A percentile compares a stretch with the other conserved stretches of the same genome.
phyloP scores from a whole-genome alignment of 768 basidiomycete genomes.

The Mycena olivaceomarginata region DNA sequence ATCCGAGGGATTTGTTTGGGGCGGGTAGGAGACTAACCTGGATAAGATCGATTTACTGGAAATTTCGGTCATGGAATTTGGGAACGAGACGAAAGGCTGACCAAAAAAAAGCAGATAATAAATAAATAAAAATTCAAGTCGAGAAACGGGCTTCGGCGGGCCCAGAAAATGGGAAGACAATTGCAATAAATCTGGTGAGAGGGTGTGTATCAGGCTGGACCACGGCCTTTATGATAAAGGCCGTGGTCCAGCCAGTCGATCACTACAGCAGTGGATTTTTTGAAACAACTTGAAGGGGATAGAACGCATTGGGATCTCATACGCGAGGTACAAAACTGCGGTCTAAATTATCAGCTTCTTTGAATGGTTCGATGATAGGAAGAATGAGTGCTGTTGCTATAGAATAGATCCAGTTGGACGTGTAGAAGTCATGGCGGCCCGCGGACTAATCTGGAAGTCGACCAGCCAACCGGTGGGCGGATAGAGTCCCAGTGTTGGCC shows the following conservation, averaged over 20 bases:
- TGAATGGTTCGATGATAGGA: neutral
- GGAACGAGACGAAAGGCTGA: neutral
- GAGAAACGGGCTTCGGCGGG: no score
- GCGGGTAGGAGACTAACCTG: neutral
- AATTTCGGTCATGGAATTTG: neutral
- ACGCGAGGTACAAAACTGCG: neutral
- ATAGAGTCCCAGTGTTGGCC: no score
- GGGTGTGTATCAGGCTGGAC: no score
- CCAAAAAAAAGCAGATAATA: neutral
- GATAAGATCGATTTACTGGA: neutral
- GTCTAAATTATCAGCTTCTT: slow-evolving; percentile 8
- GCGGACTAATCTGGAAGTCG: neutral
- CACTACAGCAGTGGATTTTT: neutral
- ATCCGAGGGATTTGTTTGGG: slow-evolving; percentile 9
- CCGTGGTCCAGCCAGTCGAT: neutral
- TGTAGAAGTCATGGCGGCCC: neutral
- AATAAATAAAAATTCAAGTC: no score
- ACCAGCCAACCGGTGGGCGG: neutral
- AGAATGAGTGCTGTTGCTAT: neutral
- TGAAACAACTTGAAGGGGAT: neutral
- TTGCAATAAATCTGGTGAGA: neutral
- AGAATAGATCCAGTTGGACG: neutral
- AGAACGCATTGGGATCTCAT: neutral
- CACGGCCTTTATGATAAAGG: no score
- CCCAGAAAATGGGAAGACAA: no score